Evolutionary conservation across 2,329 filamentous ascomycete genomes (phyloP), one percentile per base, ranked within the genome.

Genomic region (Aureobasidium sp.): DNA sequence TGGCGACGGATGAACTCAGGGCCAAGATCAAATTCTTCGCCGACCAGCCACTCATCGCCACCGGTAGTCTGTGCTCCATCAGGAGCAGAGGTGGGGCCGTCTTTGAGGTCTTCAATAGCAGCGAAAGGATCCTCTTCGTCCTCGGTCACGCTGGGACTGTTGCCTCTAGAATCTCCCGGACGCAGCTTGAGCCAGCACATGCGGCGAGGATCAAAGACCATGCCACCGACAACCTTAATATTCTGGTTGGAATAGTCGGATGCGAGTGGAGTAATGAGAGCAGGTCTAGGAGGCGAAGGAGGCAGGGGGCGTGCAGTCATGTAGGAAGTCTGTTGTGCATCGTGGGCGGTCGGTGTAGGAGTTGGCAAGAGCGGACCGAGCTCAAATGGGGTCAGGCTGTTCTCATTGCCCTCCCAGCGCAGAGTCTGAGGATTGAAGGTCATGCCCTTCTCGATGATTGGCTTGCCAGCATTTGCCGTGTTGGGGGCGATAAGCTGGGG

Each of bases 321-420:
- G 47, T 60, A 62, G 44, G 64, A 61, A 56, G 64, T 69, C 47
- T 61, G 65, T 69, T 60, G 53, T 65, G 39, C 60, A 62, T 50
- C 60, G 63, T 50, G 69, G 56, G 65, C 63, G 52, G 35, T 60
- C 67, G 64, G 57, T 69, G 66, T 39, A 6, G 57, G 69, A 66
- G 55, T 73, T 66, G 61, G 61, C 37, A 61, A 55, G 5, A 37
- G 66, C 6, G 62, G 61, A 52, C 65, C 62, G 24, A 68, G 68
- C 51, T 95, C 90, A 69, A 98, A 98, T 4, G 83, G 81, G 58
- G 80, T 79, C 50, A 95, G 74, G 29, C 79, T 85, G 62, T 89
- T 91, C 67, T 98, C 93, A 63, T 98, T 98, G 49, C 93, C 93
- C 74, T 98, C 93, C 93, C 93, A 98, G 45, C 83, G 80, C 64